Evolutionary conservation across 2,329 filamentous ascomycete species (phyloP).

Genomic region (Claviceps lovelessii): DNA sequence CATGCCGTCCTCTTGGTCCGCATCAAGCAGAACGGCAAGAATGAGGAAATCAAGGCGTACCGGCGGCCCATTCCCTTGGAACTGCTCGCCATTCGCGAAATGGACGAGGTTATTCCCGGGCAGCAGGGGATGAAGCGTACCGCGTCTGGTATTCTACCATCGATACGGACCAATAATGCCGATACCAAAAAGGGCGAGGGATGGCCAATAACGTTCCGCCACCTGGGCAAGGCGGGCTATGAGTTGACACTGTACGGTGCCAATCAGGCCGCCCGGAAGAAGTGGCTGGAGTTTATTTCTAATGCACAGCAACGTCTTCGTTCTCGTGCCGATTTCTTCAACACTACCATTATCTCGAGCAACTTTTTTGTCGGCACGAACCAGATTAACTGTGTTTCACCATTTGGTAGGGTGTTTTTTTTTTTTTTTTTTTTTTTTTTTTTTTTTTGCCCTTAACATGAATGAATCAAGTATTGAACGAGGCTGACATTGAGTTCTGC

Average conservation of each 20-base stretch:
- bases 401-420: conserved; percentile 50
- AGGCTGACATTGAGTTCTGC: not conserved
- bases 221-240: conserved; percentile 90
- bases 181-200: conserved; percentile 55
- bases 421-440: not conserved
- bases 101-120: conserved; percentile 87
- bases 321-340: conserved; percentile 84
- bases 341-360: conserved; percentile 46
- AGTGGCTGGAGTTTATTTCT: conserved; percentile 95
- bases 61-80: conserved; percentile 87
- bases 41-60: conserved; percentile 89
- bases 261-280: conserved; percentile 74
- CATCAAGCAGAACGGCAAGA: conserved; percentile 82
- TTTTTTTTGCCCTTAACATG: not conserved
- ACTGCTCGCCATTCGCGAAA: conserved; percentile 82
- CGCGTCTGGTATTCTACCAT: conserved; percentile 66
- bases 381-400: conserved; percentile 86
- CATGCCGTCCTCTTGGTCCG: conserved; percentile 86
- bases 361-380: conserved; percentile 53
- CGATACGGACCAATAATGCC: conserved; percentile 30
- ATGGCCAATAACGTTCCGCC: conserved; percentile 90
- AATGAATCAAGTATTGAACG: too few species aligned
- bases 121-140: conserved; percentile 68
- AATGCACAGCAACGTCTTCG: conserved; percentile 75
- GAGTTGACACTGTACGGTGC: conserved; percentile 80